These are phyloP conservation scores for Aspergillus affinis DNA, from an alignment of 495 filamentous ascomycete genomes.

Conservation along the genomic window DNA sequence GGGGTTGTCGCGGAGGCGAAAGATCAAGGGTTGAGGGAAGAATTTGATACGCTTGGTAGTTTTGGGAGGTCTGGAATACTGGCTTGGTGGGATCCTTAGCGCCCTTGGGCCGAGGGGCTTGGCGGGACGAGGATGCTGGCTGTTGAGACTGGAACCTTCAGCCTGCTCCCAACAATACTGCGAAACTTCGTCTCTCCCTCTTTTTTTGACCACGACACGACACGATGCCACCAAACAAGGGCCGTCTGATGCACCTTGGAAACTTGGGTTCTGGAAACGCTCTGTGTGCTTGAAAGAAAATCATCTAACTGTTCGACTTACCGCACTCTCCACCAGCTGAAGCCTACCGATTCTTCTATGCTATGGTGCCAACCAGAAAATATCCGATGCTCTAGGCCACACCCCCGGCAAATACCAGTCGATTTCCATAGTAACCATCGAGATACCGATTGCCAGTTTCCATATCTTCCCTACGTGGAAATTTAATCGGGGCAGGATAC, in stretches of 20 bases:
- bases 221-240: no score
- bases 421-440: no score
- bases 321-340: no score
- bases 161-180: slow-evolving; percentile 38
- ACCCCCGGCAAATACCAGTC: no score
- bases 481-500: neutral
- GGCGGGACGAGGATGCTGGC: slow-evolving; percentile 39
- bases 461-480: no score
- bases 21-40: slow-evolving; percentile 35
- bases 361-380: neutral
- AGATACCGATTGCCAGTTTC: no score
- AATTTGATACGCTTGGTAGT: slow-evolving; percentile 38
- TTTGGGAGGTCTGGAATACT: slow-evolving; percentile 47
- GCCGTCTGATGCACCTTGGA: no score
- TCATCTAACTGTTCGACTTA: no score
- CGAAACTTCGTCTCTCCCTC: neutral
- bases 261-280: no score
- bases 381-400: neutral
- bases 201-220: neutral
- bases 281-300: no score
- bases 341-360: no score
- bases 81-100: slow-evolving; percentile 51
- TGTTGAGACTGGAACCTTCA: slow-evolving; percentile 44
- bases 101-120: slow-evolving; percentile 49
- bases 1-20: slow-evolving; percentile 26